Conservation (phyloP, 1,284 basidiomycete genomes). For the Trametes sp. region DNA sequence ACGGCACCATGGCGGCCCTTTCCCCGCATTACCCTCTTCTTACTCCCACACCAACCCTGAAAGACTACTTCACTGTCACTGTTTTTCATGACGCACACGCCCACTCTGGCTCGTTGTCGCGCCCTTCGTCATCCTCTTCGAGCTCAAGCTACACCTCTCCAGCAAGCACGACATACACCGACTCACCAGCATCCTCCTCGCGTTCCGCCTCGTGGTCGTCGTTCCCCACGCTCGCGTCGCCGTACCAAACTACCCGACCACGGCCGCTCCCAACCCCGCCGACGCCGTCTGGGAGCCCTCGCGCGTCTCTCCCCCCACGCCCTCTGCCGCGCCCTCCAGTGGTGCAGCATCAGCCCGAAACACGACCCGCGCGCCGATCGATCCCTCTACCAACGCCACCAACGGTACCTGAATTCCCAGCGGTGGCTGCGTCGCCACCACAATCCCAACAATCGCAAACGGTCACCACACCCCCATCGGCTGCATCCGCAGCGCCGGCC, state of each 20-base stretch:
- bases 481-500: neutral
- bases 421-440: neutral
- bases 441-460: neutral
- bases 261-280: constrained; percentile 29
- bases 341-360: constrained; percentile 7
- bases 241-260: neutral
- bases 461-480: neutral
- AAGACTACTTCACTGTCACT: constrained; percentile 13
- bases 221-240: neutral
- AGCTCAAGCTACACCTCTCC: constrained; percentile 18
- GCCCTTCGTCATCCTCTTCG: constrained; percentile 28
- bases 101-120: constrained; percentile 16
- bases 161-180: constrained; percentile 2
- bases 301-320: constrained; percentile 14
- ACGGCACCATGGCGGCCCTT: constrained; percentile 15
- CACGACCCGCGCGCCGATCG: neutral
- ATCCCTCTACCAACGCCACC: constrained; percentile 17
- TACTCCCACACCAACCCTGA: constrained; percentile 3
- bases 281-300: neutral
- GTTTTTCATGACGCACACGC: constrained; percentile 12
- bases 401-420: constrained; percentile 3
- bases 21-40: neutral
- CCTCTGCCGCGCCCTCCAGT: constrained; percentile 28
- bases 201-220: neutral
- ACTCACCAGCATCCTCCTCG: neutral